These are phyloP conservation scores for Plasmodium vinckei DNA, from an alignment of 169 alveolate genomes.

Conservation along the genomic window DNA sequence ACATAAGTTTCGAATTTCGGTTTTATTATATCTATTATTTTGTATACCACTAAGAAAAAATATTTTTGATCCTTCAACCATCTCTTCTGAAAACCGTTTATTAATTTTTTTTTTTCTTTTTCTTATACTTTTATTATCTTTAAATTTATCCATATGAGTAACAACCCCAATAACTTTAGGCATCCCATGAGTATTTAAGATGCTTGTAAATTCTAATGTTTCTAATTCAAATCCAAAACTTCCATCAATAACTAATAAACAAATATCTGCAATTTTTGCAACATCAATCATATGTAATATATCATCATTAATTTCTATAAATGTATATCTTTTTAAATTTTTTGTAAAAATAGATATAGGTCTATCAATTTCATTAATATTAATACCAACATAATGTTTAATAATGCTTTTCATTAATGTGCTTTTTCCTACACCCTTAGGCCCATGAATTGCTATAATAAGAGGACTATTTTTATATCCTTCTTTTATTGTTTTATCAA, in stretches of 20 bases:
- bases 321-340: constrained; percentile 95
- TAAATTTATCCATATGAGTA: constrained; percentile 97
- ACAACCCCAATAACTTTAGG: constrained; percentile 96
- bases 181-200: constrained; percentile 94
- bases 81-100: constrained; percentile 97
- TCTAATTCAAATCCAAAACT: constrained; percentile 97
- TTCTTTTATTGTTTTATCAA: constrained; percentile 87
- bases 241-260: constrained; percentile 96
- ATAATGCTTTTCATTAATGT: constrained; percentile 97
- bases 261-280: constrained; percentile 98
- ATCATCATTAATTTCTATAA: constrained; percentile 97
- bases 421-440: constrained; percentile 96
- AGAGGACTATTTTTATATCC: constrained; percentile 91
- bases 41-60: constrained; percentile 96
- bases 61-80: constrained; percentile 98
- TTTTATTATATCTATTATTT: constrained; percentile 93
- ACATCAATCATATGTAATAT: constrained; percentile 96
- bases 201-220: constrained; percentile 98
- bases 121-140: constrained; percentile 92
- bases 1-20: constrained; percentile 95
- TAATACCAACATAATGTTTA: constrained; percentile 93
- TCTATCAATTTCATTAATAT: constrained; percentile 88
- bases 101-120: constrained; percentile 96
- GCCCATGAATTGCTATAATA: constrained; percentile 96
- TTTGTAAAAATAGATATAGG: constrained; percentile 97